phyloP scores from a whole-genome alignment of 495 filamentous ascomycete species.

The Aspergillus sclerotioniger region DNA sequence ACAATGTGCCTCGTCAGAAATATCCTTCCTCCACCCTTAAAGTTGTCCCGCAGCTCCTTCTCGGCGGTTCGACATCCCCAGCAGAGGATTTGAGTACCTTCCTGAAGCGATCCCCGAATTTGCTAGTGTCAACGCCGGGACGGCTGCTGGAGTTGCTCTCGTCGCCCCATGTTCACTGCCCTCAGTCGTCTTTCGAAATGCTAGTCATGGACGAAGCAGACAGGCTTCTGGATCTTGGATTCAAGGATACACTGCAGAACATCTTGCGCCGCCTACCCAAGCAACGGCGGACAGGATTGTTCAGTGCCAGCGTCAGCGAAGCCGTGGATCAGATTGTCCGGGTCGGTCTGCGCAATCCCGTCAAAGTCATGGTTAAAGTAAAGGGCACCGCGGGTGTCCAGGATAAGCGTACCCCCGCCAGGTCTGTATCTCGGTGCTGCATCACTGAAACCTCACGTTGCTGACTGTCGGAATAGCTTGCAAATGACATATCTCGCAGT shows the following conservation, averaged over 20 bases:
- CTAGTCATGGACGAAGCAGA: slow-evolving; percentile 95
- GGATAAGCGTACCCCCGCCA: slow-evolving; percentile 85
- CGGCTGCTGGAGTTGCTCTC: slow-evolving; percentile 83
- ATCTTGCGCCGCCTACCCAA: slow-evolving; percentile 86
- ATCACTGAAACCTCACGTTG: background rate
- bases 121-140: slow-evolving; percentile 86
- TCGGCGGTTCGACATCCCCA: slow-evolving; percentile 81
- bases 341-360: slow-evolving; percentile 88
- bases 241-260: slow-evolving; percentile 82
- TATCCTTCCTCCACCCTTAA: slow-evolving; percentile 49
- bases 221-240: slow-evolving; percentile 88
- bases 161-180: slow-evolving; percentile 86
- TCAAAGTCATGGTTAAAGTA: slow-evolving; percentile 90
- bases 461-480: slow-evolving; percentile 46
- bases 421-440: slow-evolving; percentile 24
- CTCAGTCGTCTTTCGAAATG: slow-evolving; percentile 83
- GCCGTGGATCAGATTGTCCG: slow-evolving; percentile 89
- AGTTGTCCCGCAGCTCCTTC: slow-evolving; percentile 80
- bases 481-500: slow-evolving; percentile 84
- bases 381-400: slow-evolving; percentile 70
- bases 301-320: slow-evolving; percentile 89
- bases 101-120: slow-evolving; percentile 74
- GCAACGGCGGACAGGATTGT: slow-evolving; percentile 88
- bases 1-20: slow-evolving; percentile 53
- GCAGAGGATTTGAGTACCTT: slow-evolving; percentile 83